Conservation (phyloP, 75 land plant species). For the Selaginella tamariscina region DNA sequence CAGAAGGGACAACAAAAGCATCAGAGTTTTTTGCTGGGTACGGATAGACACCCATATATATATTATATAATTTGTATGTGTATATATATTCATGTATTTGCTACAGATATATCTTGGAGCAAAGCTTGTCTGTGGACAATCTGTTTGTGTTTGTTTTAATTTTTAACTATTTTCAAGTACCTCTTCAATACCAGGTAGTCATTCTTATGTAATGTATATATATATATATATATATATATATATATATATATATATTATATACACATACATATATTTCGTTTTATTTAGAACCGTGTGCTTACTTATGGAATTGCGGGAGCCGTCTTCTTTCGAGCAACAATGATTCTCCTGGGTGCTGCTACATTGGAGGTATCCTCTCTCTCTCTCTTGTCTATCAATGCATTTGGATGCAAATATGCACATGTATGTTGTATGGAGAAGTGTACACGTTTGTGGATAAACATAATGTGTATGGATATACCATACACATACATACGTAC, state of each 20-base stretch:
- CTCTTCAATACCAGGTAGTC: conserved; percentile 61
- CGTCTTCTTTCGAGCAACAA: conserved; percentile 58
- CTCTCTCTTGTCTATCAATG: background rate
- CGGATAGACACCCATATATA: background rate
- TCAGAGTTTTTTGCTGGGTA: conserved; percentile 98
- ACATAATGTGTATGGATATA: no score
- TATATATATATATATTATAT: background rate
- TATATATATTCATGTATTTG: conserved; percentile 14
- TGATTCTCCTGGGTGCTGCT: conserved; percentile 79
- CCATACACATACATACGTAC: no score
- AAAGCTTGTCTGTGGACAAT: conserved; percentile 97
- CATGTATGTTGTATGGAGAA: no score
- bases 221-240: background rate
- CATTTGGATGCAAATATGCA: background rate
- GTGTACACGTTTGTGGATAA: no score
- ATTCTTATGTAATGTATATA: background rate
- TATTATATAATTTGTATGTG: background rate
- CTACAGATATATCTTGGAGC: conserved; percentile 82
- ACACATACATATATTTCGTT: conserved; percentile 1
- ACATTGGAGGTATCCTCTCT: conserved; percentile 59
- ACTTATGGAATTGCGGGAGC: conserved; percentile 99
- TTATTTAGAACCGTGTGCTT: conserved; percentile 70
- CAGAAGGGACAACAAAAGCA: conserved; percentile 66
- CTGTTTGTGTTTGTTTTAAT: conserved; percentile 87
- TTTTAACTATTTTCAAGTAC: conserved; percentile 91